Evolutionary conservation across 495 filamentous ascomycete species (phyloP).

Genomic region (Aspergillus hancockii): DNA sequence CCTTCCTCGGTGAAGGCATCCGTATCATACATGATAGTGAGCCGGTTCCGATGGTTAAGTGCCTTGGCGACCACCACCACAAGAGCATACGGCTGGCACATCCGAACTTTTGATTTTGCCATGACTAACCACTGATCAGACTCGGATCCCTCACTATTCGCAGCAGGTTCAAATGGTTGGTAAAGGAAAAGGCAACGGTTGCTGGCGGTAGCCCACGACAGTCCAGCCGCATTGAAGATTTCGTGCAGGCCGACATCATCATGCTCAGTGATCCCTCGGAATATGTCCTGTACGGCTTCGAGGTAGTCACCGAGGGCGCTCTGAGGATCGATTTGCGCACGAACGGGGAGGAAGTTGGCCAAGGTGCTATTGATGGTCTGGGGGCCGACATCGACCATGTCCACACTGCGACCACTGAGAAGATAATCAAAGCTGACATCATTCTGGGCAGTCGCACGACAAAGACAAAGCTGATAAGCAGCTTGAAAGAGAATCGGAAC

Average conservation of each 20-base stretch:
- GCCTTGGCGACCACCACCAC: slow-evolving; percentile 18
- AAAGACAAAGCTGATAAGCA: slow-evolving; percentile 17
- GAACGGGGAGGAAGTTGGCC: slow-evolving; percentile 26
- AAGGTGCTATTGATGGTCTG: slow-evolving; percentile 26
- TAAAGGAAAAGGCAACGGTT: slow-evolving; percentile 20
- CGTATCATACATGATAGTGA: slow-evolving; percentile 14
- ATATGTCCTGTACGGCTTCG: slow-evolving; percentile 11
- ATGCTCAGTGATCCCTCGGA: slow-evolving; percentile 26
- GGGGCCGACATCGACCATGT: slow-evolving; percentile 19
- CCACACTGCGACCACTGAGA: slow-evolving; percentile 24
- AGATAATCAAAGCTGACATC: slow-evolving; percentile 26
- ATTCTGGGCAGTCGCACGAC: neutral
- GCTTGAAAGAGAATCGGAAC: slow-evolving; percentile 24
- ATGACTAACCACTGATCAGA: slow-evolving; percentile 21
- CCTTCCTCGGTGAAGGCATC: slow-evolving; percentile 1
- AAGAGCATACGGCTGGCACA: slow-evolving; percentile 19
- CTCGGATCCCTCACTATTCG: neutral
- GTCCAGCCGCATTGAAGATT: slow-evolving; percentile 13
- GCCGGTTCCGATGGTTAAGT: neutral
- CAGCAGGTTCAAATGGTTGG: slow-evolving; percentile 23
- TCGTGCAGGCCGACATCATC: slow-evolving; percentile 16
- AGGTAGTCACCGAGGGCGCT: slow-evolving; percentile 11
- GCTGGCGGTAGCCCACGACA: slow-evolving; percentile 1
- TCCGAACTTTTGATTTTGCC: slow-evolving; percentile 18
- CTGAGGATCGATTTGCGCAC: slow-evolving; percentile 10